Evolutionary conservation across 129 eudicot species (phyloP), one percentile per base, ranked within the genome.

Genomic region (Artemisia tridentata): DNA sequence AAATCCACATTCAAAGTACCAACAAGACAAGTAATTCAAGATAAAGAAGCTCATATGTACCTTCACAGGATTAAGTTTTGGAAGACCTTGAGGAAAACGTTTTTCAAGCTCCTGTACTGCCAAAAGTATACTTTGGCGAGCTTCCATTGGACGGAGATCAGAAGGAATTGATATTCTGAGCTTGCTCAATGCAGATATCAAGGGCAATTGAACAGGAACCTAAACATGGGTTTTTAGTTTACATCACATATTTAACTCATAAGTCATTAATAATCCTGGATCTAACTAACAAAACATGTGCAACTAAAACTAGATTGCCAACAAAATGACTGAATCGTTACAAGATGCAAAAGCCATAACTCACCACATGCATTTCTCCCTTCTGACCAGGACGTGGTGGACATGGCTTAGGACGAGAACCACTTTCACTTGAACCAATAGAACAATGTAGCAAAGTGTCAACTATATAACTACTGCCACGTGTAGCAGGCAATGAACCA

Each of bases 281-380:
- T 58, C 12, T 23, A 21, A 59, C 45, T 1, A 38, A 38, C 45
- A 38, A 38, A 38, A 38, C 11, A 17, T 16, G 27, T 16, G 60
- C 60, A 61, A 55, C 11, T 43, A 17, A 4, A 46, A 46, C 56
- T 56, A 18, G 10, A 52, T 49, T 71, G 68, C 60, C 49, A 61
- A 59, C 27, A 72, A 48, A 73, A 49, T n/a, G 41, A 57, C 66
- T 11, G 20, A 65, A 25, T 27, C 49, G 60, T 16, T 72, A 18
- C 61, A 4, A 55, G 61, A 55, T 55, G 61, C 61, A 51, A 34
- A 38, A 72, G 52, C 34, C 23, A 69, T 17, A 78, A 82, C 89
- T 84, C 73, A 95, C 99, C 88, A 95, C 99, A 64, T 95, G 99
- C 99, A 95, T 95, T 82, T 95, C 97, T 15, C 99, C 99, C 78